Evolutionary conservation across 1,284 basidiomycete species (phyloP).

Genomic region (Ustilago cynodontis): DNA sequence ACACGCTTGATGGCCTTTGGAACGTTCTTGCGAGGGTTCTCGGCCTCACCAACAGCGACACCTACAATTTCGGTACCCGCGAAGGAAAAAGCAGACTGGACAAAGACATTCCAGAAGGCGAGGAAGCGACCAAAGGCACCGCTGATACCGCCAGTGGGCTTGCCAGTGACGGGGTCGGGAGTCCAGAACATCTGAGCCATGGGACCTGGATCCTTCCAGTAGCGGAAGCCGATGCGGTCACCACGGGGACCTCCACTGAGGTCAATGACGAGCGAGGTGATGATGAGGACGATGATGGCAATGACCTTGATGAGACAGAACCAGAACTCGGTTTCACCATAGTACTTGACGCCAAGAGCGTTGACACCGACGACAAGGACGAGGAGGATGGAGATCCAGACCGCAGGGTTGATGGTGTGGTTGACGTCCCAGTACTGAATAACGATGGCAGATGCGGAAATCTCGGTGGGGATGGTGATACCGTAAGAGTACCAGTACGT

Average conservation of each 20-base stretch:
- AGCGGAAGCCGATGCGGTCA: slow-evolving; percentile 60
- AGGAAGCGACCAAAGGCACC: slow-evolving; percentile 76
- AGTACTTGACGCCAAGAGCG: slow-evolving; percentile 75
- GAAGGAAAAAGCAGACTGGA: slow-evolving; percentile 82
- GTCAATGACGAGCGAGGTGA: slow-evolving; percentile 58
- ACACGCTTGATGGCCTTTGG: slow-evolving; percentile 58
- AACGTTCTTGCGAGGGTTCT: slow-evolving; percentile 70
- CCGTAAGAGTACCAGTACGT: slow-evolving; percentile 73
- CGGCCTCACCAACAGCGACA: slow-evolving; percentile 79
- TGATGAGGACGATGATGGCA: slow-evolving; percentile 57
- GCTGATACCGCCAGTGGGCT: slow-evolving; percentile 67
- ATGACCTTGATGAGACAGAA: slow-evolving; percentile 56
- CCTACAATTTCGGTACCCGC: slow-evolving; percentile 86
- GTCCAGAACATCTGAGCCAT: slow-evolving; percentile 57
- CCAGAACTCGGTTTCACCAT: slow-evolving; percentile 75
- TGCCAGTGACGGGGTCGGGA: slow-evolving; percentile 43
- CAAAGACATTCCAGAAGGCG: slow-evolving; percentile 66
- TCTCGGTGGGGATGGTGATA: slow-evolving; percentile 79
- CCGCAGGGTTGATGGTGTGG: slow-evolving; percentile 72
- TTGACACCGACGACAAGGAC: slow-evolving; percentile 65
- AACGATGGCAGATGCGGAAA: slow-evolving; percentile 72
- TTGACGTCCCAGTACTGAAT: slow-evolving; percentile 58
- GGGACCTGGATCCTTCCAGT: slow-evolving; percentile 72
- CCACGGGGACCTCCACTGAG: slow-evolving; percentile 55
- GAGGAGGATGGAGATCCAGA: slow-evolving; percentile 73